Conservation (phyloP, 2,329 filamentous ascomycete species). For the Hymenoscyphus scutula region DNA sequence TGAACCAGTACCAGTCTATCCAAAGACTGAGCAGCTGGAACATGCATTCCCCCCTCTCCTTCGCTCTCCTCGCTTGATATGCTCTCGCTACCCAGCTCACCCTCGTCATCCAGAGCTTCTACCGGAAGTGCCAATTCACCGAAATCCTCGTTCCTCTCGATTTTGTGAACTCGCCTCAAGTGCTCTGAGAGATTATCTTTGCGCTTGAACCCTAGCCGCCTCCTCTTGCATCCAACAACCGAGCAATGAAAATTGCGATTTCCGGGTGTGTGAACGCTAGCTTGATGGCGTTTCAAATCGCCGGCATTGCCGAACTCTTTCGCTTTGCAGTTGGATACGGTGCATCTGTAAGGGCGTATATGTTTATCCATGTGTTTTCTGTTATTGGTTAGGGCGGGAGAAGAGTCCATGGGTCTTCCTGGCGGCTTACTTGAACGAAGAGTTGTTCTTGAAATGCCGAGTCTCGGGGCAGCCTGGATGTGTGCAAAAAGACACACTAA, state of each 20-base stretch:
- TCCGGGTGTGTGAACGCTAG: slow-evolving; percentile 11
- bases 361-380: slow-evolving; percentile 21
- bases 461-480: slow-evolving; percentile 6
- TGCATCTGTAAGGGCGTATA: slow-evolving; percentile 18
- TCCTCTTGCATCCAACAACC: slow-evolving; percentile 13
- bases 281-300: slow-evolving; percentile 16
- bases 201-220: slow-evolving; percentile 12
- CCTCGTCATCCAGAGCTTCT: no score
- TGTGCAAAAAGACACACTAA: no score
- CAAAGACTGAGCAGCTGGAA: no score
- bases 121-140: no score
- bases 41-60: no score
- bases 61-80: no score
- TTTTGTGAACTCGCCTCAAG: slow-evolving; percentile 13
- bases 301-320: slow-evolving; percentile 15
- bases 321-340: slow-evolving; percentile 8
- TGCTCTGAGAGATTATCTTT: slow-evolving; percentile 19
- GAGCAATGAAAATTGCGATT: slow-evolving; percentile 13
- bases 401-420: no score
- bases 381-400: no score
- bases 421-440: slow-evolving; percentile 13
- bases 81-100: no score
- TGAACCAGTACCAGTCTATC: no score
- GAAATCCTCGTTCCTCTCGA: no score
- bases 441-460: slow-evolving; percentile 8